Evolutionary conservation across 306 rosid genomes (phyloP).

Genomic region (Datisca glomerata): DNA sequence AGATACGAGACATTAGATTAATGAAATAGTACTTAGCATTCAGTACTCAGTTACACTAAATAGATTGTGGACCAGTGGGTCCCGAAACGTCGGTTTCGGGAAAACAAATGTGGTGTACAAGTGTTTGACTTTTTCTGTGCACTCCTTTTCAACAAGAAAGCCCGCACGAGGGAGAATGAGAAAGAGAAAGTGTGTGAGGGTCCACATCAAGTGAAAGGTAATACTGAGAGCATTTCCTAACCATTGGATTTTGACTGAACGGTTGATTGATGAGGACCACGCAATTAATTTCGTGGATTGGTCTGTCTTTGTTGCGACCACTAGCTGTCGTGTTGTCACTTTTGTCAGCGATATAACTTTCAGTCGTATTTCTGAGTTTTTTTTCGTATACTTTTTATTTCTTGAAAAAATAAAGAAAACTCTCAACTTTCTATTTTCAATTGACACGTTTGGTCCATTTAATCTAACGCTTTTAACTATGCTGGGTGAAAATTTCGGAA

Average conservation of each 20-base stretch:
- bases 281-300: conserved; percentile 12
- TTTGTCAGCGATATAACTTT: not conserved
- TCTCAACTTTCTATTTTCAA: no score
- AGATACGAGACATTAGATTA: no score
- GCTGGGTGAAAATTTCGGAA: no score
- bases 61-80: conserved; percentile 1
- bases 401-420: no score
- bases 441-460: no score
- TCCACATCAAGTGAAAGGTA: conserved; percentile 9
- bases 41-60: no score
- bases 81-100: not conserved
- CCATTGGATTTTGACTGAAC: conserved; percentile 32
- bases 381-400: no score
- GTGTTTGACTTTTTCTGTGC: conserved; percentile 12
- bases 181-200: conserved; percentile 9
- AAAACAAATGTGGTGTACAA: conserved; percentile 7
- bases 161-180: conserved; percentile 16
- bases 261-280: conserved; percentile 30
- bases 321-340: conserved; percentile 8
- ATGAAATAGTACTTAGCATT: no score
- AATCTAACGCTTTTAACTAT: no score
- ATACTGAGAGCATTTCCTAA: conserved; percentile 10
- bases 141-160: conserved; percentile 7
- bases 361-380: no score
- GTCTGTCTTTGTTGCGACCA: conserved; percentile 13